Percentiles rank a stretch among this genome's conserved stretches.
phyloP scores from a whole-genome alignment of 352 stramenopile genomes.

The Phytophthora melonis region DNA sequence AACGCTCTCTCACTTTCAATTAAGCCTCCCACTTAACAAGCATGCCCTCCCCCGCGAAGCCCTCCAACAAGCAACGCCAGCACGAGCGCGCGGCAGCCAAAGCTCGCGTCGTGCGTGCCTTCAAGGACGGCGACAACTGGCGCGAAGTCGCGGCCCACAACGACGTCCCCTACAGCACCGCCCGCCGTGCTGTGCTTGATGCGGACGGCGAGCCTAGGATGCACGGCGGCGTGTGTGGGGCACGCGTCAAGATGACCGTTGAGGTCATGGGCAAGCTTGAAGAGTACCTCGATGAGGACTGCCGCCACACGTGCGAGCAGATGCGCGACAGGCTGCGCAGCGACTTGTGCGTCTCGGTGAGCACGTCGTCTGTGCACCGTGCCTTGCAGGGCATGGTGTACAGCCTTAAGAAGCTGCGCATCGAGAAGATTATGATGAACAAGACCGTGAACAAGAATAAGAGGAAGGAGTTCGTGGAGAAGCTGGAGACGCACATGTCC shows the following conservation, averaged over 20 bases:
- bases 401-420: slow-evolving; percentile 19
- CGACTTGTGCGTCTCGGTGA: background rate
- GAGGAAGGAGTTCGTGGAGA: slow-evolving; percentile 17
- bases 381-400: slow-evolving; percentile 30
- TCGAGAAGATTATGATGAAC: slow-evolving; percentile 36
- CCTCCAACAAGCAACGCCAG: background rate
- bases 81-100: slow-evolving; percentile 1
- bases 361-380: slow-evolving; percentile 15
- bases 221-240: background rate
- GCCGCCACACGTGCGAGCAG: too few species aligned
- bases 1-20: background rate
- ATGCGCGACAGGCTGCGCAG: too few species aligned
- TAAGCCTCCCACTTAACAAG: background rate
- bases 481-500: slow-evolving; percentile 14
- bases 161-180: slow-evolving; percentile 9
- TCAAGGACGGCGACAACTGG: background rate
- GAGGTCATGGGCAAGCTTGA: too few species aligned
- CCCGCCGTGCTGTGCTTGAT: slow-evolving; percentile 2
- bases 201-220: background rate
- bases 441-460: slow-evolving; percentile 27
- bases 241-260: background rate
- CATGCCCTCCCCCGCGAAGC: background rate
- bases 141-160: slow-evolving; percentile 12
- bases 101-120: background rate
- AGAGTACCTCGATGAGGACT: too few species aligned